A percentile compares a stretch with the other conserved stretches of the same genome.
Evolutionary conservation across 2,329 filamentous ascomycete genomes (phyloP).

Genomic region (Fusarium sp.): DNA sequence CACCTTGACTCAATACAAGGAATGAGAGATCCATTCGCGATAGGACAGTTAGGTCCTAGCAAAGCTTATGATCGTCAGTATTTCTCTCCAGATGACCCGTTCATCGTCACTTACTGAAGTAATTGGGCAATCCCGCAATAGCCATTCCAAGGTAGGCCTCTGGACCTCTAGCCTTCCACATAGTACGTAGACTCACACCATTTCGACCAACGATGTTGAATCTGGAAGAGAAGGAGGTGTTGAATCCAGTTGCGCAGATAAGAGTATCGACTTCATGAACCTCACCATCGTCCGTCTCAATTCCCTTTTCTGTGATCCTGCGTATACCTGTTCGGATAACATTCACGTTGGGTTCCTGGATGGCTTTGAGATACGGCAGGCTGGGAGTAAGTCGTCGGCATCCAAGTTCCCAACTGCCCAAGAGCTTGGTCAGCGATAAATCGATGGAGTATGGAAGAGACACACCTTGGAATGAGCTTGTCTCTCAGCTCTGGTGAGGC

Average conservation of each 20-base stretch:
- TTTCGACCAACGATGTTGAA: neutral
- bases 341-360: neutral
- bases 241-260: conserved; percentile 1
- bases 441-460: no score
- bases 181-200: neutral
- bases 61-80: neutral
- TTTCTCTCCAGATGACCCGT: fast-evolving
- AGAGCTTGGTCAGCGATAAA: no score
- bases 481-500: neutral
- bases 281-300: neutral
- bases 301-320: neutral
- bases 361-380: neutral
- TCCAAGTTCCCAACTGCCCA: neutral
- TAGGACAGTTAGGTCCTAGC: neutral
- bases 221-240: neutral
- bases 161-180: conserved; percentile 1
- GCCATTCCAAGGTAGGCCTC: neutral
- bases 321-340: neutral
- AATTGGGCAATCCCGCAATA: neutral
- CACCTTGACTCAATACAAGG: neutral
- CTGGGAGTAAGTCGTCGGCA: neutral
- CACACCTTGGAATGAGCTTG: neutral
- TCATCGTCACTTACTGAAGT: neutral
- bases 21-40: neutral
- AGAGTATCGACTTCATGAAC: neutral